These are phyloP conservation scores for Xylogone sp. DNA, from an alignment of 2,329 filamentous ascomycete species.

Conservation along the genomic window DNA sequence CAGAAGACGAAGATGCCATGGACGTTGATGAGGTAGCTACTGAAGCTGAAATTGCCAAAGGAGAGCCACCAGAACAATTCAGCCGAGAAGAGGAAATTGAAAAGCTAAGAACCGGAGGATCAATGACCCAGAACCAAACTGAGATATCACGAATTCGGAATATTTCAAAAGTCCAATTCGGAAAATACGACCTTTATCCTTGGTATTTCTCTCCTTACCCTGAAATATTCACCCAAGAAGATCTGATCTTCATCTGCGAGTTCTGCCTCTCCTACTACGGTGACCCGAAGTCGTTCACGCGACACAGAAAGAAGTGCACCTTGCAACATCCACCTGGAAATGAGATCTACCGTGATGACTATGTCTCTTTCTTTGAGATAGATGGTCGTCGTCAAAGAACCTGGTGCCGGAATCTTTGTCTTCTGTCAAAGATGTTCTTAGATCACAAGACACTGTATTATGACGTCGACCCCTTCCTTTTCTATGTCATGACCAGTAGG, in stretches of 20 bases:
- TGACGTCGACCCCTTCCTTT: slow-evolving; percentile 97
- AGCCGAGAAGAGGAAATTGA: slow-evolving; percentile 91
- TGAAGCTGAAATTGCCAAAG: slow-evolving; percentile 22
- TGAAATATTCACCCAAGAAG: slow-evolving; percentile 79
- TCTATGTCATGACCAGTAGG: slow-evolving; percentile 94
- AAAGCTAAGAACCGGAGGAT: slow-evolving; percentile 88
- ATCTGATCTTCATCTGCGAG: slow-evolving; percentile 94
- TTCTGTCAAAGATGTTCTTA: slow-evolving; percentile 93
- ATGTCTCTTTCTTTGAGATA: slow-evolving; percentile 95
- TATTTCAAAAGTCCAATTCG: slow-evolving; percentile 91
- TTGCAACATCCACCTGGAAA: slow-evolving; percentile 92
- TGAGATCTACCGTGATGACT: slow-evolving; percentile 94
- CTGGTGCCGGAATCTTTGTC: slow-evolving; percentile 93
- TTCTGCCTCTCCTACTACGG: slow-evolving; percentile 93
- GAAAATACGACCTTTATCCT: slow-evolving; percentile 84
- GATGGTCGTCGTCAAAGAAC: slow-evolving; percentile 91
- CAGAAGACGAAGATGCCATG: slow-evolving; percentile 37
- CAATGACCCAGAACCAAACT: slow-evolving; percentile 98
- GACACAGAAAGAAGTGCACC: slow-evolving; percentile 87
- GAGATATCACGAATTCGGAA: slow-evolving; percentile 96
- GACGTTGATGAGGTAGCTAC: slow-evolving; percentile 50
- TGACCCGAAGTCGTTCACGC: slow-evolving; percentile 73
- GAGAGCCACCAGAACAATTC: slow-evolving; percentile 43
- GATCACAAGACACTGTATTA: slow-evolving; percentile 99
- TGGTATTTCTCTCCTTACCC: slow-evolving; percentile 99